These are phyloP conservation scores for Kodamaea kakaduensis DNA, from an alignment of 805 yeast genomes.

Conservation along the genomic window DNA sequence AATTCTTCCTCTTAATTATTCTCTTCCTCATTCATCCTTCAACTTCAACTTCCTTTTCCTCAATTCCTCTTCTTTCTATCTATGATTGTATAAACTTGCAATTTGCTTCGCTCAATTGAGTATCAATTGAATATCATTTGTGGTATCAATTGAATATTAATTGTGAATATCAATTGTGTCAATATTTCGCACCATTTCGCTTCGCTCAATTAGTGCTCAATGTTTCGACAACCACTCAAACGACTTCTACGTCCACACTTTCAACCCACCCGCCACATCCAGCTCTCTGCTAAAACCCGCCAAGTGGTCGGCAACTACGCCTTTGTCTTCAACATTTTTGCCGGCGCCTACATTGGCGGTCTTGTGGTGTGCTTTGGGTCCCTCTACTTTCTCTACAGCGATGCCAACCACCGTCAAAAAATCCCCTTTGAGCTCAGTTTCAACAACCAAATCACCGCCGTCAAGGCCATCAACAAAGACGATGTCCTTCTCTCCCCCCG, in stretches of 20 bases:
- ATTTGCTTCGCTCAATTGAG: no score
- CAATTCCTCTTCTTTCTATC: no score
- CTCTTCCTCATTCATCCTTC: no score
- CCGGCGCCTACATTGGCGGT: constrained; percentile 43
- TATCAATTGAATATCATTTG: no score
- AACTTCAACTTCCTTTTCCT: no score
- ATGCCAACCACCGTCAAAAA: constrained; percentile 36
- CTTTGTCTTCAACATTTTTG: constrained; percentile 31
- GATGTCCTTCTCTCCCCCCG: constrained; percentile 40
- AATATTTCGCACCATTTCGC: no score
- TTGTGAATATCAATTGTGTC: no score
- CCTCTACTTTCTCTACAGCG: constrained; percentile 35
- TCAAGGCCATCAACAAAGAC: constrained; percentile 42
- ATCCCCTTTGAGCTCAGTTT: constrained; percentile 38
- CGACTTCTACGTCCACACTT: background rate
- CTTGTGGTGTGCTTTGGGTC: constrained; percentile 36
- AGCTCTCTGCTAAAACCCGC: constrained; percentile 17
- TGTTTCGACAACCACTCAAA: constrained; percentile 1
- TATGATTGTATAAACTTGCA: no score
- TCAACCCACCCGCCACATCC: background rate
- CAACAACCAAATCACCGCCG: constrained; percentile 32
- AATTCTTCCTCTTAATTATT: no score
- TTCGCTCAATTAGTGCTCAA: no score
- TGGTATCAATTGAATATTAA: no score
- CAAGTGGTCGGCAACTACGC: constrained; percentile 26